Conservation (phyloP, 495 filamentous ascomycete species). For the Achaetomiella virescens region DNA sequence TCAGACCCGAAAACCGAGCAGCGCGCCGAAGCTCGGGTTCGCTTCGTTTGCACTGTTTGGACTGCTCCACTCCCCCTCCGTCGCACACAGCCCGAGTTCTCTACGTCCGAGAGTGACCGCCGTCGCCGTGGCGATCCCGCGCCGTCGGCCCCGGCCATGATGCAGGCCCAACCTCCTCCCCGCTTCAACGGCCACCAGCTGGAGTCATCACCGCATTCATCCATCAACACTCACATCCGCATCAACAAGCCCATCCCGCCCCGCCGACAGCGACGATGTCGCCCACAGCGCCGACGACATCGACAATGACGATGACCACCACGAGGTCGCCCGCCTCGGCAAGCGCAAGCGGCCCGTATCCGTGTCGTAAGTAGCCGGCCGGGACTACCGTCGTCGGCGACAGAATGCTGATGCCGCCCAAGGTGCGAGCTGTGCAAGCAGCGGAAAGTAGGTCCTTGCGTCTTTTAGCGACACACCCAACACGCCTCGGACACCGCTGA, state of each 20-base stretch:
- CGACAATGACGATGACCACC: slow-evolving; percentile 37
- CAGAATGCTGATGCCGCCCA: slow-evolving; percentile 5
- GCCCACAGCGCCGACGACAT: slow-evolving; percentile 35
- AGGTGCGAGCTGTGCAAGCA: slow-evolving; percentile 80
- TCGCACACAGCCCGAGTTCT: background rate
- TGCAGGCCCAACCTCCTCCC: slow-evolving; percentile 24
- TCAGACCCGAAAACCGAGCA: background rate
- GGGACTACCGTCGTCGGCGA: background rate
- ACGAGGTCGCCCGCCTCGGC: slow-evolving; percentile 36
- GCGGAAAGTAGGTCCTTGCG: slow-evolving; percentile 54
- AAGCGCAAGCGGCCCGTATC: slow-evolving; percentile 54
- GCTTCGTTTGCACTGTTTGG: background rate
- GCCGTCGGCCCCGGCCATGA: slow-evolving; percentile 15
- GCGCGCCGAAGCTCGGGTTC: background rate
- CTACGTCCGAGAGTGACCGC: background rate
- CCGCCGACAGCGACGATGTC: slow-evolving; percentile 25
- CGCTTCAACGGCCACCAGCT: slow-evolving; percentile 17
- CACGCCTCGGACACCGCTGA: background rate
- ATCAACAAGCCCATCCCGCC: slow-evolving; percentile 7
- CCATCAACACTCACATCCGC: slow-evolving; percentile 4
- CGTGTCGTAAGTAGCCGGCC: slow-evolving; percentile 42
- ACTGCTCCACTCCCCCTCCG: background rate
- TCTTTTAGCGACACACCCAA: background rate
- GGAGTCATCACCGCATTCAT: slow-evolving; percentile 16
- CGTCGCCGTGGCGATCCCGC: background rate